These are phyloP conservation scores for Naumovozyma baii DNA, from an alignment of 805 yeast genomes.

Conservation along the genomic window DNA sequence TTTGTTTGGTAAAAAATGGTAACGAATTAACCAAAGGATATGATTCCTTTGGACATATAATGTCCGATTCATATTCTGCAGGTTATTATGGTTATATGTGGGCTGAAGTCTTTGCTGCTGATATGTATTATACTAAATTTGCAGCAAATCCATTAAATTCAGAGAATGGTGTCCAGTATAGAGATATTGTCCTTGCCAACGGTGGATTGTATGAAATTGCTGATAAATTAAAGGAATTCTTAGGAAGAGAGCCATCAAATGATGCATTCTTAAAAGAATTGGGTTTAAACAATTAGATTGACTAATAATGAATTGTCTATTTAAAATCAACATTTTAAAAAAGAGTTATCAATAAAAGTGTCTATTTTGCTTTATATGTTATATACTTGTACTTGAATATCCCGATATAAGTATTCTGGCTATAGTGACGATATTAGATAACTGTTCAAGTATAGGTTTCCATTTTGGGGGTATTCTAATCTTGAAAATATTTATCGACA, in stretches of 20 bases:
- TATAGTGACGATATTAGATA: slow-evolving; percentile 18
- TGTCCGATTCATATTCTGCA: slow-evolving; percentile 77
- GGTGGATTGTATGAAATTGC: slow-evolving; percentile 70
- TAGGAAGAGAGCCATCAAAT: slow-evolving; percentile 69
- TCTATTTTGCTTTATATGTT: no score
- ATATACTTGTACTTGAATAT: slow-evolving; percentile 2
- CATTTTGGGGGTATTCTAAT: slow-evolving; percentile 8
- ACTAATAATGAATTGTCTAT: neutral
- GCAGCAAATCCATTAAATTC: slow-evolving; percentile 57
- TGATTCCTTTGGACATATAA: slow-evolving; percentile 67
- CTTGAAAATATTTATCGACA: slow-evolving; percentile 15
- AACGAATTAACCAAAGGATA: slow-evolving; percentile 53
- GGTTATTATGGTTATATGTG: slow-evolving; percentile 83
- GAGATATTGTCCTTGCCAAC: slow-evolving; percentile 56
- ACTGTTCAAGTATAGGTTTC: slow-evolving; percentile 12
- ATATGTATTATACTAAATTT: slow-evolving; percentile 66
- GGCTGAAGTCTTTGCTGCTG: slow-evolving; percentile 80
- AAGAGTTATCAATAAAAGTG: no score
- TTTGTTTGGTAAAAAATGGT: slow-evolving; percentile 49
- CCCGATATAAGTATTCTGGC: slow-evolving; percentile 13
- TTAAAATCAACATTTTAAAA: neutral
- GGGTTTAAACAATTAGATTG: slow-evolving; percentile 33
- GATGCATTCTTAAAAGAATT: slow-evolving; percentile 65
- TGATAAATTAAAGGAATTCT: slow-evolving; percentile 51
- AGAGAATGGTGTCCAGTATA: slow-evolving; percentile 51